A percentile compares a stretch with the other conserved stretches of the same genome.
phyloP scores from a whole-genome alignment of 371 early-diverging fungal species.

The Zancudomyces culisetae region DNA sequence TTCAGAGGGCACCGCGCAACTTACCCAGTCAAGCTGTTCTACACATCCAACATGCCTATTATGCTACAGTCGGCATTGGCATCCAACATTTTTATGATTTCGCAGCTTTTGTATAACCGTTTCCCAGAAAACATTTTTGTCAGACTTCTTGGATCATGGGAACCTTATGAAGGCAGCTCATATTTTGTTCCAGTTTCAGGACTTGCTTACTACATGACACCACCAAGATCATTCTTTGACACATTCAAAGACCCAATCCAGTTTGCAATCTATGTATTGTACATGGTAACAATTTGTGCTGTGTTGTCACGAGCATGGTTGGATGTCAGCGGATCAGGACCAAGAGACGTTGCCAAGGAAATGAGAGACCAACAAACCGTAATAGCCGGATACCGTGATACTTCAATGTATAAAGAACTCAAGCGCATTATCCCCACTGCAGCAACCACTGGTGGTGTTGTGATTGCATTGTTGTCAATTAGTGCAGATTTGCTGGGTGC shows the following conservation, averaged over 20 bases:
- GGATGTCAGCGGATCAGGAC: conserved; percentile 93
- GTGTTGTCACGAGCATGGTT: conserved; percentile 97
- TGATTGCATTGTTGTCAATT: conserved; percentile 87
- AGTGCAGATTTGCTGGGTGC: conserved; percentile 88
- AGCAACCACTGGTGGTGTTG: conserved; percentile 89
- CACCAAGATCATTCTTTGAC: conserved; percentile 73
- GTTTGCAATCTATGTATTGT: conserved; percentile 78
- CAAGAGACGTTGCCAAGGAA: conserved; percentile 91
- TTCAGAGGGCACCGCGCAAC: conserved; percentile 92
- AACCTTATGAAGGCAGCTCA: conserved; percentile 67
- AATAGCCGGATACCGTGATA: conserved; percentile 93
- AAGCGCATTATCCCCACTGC: conserved; percentile 96
- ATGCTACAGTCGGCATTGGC: conserved; percentile 97
- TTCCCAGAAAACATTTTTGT: conserved; percentile 92
- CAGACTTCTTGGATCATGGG: conserved; percentile 95
- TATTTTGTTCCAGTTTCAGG: conserved; percentile 86
- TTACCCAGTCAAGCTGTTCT: conserved; percentile 98
- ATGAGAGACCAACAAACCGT: conserved; percentile 95
- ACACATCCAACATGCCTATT: conserved; percentile 99
- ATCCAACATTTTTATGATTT: conserved; percentile 89
- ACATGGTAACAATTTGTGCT: conserved; percentile 89
- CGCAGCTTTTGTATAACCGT: conserved; percentile 87
- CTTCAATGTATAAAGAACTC: conserved; percentile 93
- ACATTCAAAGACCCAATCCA: conserved; percentile 84
- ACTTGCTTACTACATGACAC: conserved; percentile 93